Base-by-base conservation (phyloP, 768 basidiomycete genomes). In the Hericium rajendrae region DNA sequence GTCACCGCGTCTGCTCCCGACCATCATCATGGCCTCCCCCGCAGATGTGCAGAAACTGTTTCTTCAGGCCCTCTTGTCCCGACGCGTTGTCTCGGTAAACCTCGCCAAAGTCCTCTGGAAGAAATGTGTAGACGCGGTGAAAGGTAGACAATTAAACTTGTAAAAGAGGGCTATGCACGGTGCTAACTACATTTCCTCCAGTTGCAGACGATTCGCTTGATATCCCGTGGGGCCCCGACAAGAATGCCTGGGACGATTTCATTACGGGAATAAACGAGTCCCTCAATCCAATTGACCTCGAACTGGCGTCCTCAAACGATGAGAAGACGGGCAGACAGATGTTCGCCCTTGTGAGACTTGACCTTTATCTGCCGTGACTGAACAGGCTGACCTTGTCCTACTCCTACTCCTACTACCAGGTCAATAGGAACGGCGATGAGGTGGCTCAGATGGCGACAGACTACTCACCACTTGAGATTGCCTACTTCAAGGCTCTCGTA, bases 371-470 rank as follows among this genome's bases (percentile, higher is more conserved):
- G 11, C n/a, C 6, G 16, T 61, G 24, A 1, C 16, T n/a, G 16
- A n/a, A 6, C 22, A 20, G 15, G 11, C 18, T 11, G 5, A 15
- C 20, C 38, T 16, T 16, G 50, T 12, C 41, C 49, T 4, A 38
- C 9, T 12, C 41, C 49, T 4, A 38, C 9, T 22, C 22, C 22
- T 22, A 2, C 22, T 39, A 50, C 3, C 55, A 94, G 91, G 83
- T 91, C 48, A 95, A 94, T 66, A 73, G 78, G 9, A 88, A 84
- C 60, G 84, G 83, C 16, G 92, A 94, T 64, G 84, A 85, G 54
- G 77, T 93, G 38, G 86, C 92, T 0, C 91, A 91, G 66, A 71
- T 89, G 67, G 92, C 91, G 3, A 91, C 90, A 0, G 88, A 90
- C 41, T 95, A 93, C 65, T 79, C 78, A 2, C 74, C 89, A 0